Percentiles rank a stretch among this genome's conserved stretches.
Evolutionary conservation across 495 filamentous ascomycete genomes (phyloP).

Genomic region (Trichoderma gamsii): DNA sequence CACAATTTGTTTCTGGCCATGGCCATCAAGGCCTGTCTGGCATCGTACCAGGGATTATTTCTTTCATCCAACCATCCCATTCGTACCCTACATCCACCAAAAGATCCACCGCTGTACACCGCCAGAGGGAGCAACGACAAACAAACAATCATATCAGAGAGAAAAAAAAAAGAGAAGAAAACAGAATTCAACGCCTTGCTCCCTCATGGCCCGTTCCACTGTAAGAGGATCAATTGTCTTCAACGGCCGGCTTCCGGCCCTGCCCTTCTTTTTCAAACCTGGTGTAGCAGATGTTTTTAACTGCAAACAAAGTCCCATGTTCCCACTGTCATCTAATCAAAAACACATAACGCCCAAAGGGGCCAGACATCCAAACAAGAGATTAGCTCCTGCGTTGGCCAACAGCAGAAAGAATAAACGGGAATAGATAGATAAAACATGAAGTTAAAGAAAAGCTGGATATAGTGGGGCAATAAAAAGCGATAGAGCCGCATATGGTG

Average conservation of each 20-base stretch:
- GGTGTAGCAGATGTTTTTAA: background rate
- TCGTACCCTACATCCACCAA: background rate
- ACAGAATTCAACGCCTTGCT: background rate
- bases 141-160: background rate
- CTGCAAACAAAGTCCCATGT: background rate
- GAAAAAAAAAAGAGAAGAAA: background rate
- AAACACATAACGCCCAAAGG: conserved; percentile 2
- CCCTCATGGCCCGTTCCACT: background rate
- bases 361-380: conserved; percentile 12
- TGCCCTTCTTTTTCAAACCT: background rate
- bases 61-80: conserved; percentile 5
- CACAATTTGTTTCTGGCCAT: background rate
- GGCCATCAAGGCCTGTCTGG: background rate
- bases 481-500: background rate
- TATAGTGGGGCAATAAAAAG: conserved; percentile 5
- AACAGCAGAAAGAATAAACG: background rate
- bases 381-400: background rate
- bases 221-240: background rate
- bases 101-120: background rate
- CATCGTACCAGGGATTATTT: background rate
- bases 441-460: background rate
- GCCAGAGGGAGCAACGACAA: background rate
- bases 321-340: background rate
- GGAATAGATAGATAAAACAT: background rate
- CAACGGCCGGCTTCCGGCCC: background rate